Evolutionary conservation across 768 basidiomycete species (phyloP).

Genomic region (Royoungia palumana): DNA sequence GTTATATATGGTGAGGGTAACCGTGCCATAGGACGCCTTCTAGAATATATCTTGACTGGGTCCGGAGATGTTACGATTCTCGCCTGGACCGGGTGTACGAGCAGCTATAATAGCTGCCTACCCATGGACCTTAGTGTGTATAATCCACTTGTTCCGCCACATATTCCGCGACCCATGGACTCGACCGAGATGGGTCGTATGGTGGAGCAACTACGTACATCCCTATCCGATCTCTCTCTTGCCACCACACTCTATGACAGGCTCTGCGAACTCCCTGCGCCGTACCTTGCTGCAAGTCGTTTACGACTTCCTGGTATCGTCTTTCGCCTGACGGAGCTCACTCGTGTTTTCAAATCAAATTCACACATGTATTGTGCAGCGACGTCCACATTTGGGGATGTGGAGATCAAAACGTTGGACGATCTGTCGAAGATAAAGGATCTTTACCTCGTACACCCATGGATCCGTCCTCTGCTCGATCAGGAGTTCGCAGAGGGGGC

Average conservation of each 20-base stretch:
- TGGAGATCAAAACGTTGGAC: conserved; percentile 7
- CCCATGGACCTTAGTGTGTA: conserved; percentile 1
- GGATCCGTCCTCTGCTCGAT: conserved; percentile 8
- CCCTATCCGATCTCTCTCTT: background rate
- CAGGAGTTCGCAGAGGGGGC: background rate
- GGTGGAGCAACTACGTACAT: background rate
- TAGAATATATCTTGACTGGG: background rate
- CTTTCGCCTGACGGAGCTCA: background rate
- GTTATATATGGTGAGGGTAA: conserved; percentile 2
- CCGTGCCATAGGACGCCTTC: background rate
- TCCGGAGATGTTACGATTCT: conserved; percentile 1
- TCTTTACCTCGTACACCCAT: conserved; percentile 11
- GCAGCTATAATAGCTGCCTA: conserved; percentile 9
- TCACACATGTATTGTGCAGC: background rate
- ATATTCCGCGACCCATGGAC: conserved; percentile 1
- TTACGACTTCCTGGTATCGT: conserved; percentile 4
- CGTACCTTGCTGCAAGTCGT: background rate
- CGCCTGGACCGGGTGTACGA: conserved; percentile 44
- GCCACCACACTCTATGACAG: background rate
- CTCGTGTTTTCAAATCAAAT: too few relatives aligned
- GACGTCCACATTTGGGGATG: background rate
- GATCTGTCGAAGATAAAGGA: background rate
- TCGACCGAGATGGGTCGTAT: background rate
- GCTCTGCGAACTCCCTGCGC: background rate
- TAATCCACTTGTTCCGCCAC: background rate